phyloP scores from a whole-genome alignment of 192 early-diverging fungal species.

The Rhizoclosmatium sp. region DNA sequence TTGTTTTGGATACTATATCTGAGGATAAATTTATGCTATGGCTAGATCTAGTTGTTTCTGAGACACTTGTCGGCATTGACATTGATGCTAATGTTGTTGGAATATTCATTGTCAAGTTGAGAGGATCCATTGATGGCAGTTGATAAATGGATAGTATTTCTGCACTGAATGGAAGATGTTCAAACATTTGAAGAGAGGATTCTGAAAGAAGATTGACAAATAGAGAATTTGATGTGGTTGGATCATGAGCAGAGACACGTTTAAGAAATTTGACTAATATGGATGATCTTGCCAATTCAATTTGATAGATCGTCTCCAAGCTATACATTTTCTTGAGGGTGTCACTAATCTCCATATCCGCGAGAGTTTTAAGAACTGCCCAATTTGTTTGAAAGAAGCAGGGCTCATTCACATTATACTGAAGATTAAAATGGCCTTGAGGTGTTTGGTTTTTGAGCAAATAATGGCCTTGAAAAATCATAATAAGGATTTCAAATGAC shows the following conservation, averaged over 20 bases:
- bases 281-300: background rate
- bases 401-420: background rate
- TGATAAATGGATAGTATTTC: too few relatives aligned
- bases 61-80: too few relatives aligned
- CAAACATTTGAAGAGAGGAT: background rate
- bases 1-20: background rate
- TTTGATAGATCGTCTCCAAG: background rate
- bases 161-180: too few relatives aligned
- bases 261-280: background rate
- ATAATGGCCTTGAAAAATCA: background rate
- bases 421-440: background rate
- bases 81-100: background rate
- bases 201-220: background rate
- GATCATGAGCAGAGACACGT: constrained; percentile 15
- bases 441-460: constrained; percentile 11
- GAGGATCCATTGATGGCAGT: too few relatives aligned
- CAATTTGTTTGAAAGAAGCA: constrained; percentile 15
- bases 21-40: background rate
- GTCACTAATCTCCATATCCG: constrained; percentile 4
- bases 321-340: constrained; percentile 9
- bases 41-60: too few relatives aligned
- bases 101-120: background rate
- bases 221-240: background rate
- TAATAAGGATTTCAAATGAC: background rate
- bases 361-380: background rate